Base-by-base conservation (phyloP, 139 green algal genomes). In the Chara braunii region DNA sequence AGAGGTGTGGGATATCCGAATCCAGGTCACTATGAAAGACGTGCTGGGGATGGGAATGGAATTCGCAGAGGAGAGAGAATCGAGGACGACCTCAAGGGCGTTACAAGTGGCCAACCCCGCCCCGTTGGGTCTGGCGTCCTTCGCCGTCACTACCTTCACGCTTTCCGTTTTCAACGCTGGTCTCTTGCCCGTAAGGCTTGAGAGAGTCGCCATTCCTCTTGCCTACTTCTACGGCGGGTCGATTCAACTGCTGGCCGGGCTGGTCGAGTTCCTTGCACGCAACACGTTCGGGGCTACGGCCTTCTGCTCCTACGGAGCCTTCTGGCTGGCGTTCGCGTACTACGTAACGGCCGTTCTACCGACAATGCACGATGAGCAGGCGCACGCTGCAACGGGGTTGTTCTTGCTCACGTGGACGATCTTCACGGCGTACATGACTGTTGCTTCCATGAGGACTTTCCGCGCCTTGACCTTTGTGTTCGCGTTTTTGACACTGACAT, bases 191-290 rank as follows among this genome's bases (percentile, higher is more conserved):
- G 40, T 18, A 26, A 48, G 40, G 40, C 40, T 48, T 18, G 60
- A 70, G 34, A 18, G 44, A 28, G 53, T 29, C n/a, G 66, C 51
- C 52, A 57, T 71, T 4, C 51, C 26, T 18, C 28, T 70, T 28
- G 60, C 52, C n/a, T 26, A 70, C 28, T 70, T 70, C 54, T 70
- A 70, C 14, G 60, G 60, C n/a, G 60, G 60, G 22, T 26, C 68
- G 22, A 54, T 23, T 35, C 60, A 70, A 29, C 52, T 70, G 24
- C 54, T 70, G 60, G 60, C 60, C n/a, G 60, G 60, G 23, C 66
- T 70, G 60, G 66, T 51, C 51, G 60, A 70, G n/a, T 70, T 70
- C 60, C 45, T 57, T 22, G 68, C 66, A 23, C 66, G 68, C 52
- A 70, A 70, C 54, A 68, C 54, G 28, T 70, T 70, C 26, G 60